These are phyloP conservation scores for Panicum miliaceum DNA, from an alignment of 176 grass and related monocot genomes.

Conservation along the genomic window DNA sequence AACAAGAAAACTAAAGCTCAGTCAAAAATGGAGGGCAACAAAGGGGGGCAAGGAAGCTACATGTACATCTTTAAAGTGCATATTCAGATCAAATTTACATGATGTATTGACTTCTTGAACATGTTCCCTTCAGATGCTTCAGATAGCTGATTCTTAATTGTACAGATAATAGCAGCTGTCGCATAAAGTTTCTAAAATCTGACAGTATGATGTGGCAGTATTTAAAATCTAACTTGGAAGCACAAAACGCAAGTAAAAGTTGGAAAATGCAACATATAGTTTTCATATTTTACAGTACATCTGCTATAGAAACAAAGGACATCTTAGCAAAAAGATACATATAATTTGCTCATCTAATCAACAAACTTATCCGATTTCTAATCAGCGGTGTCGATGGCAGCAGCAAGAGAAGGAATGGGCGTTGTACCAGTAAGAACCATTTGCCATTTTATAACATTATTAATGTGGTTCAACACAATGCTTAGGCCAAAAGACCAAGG, in stretches of 20 bases:
- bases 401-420: neutral
- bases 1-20: constrained; percentile 28
- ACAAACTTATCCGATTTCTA: neutral
- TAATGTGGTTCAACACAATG: neutral
- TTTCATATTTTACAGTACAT: neutral
- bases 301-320: neutral
- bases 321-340: neutral
- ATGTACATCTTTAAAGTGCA: neutral
- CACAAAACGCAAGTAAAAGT: neutral
- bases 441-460: neutral
- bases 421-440: neutral
- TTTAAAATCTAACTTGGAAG: constrained; percentile 8
- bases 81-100: neutral
- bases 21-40: neutral
- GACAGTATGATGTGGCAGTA: neutral
- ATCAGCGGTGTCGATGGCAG: neutral
- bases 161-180: constrained; percentile 6
- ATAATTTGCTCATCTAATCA: neutral
- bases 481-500: neutral
- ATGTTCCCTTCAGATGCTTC: neutral
- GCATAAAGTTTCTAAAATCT: neutral
- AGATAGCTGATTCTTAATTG: constrained; percentile 12
- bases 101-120: neutral
- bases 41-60: neutral
- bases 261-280: neutral